Conservation (phyloP, 1,139 yeast genomes). For the Kodamaea anthophila region DNA sequence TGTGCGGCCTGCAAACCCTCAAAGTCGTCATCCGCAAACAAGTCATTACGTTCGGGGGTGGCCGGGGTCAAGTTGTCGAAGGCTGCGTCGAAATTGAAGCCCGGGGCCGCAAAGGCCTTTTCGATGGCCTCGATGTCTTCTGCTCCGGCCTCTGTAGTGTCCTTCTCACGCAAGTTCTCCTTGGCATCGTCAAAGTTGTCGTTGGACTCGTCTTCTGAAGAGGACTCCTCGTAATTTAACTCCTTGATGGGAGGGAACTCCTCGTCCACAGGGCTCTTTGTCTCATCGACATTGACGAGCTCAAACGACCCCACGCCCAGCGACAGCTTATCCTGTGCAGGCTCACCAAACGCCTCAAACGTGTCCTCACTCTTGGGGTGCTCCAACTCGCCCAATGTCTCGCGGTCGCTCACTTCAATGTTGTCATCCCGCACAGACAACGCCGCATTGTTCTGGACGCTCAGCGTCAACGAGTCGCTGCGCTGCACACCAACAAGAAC, state of each 20-base stretch:
- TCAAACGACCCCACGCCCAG: slow-evolving; percentile 36
- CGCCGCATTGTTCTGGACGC: slow-evolving; percentile 89
- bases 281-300: slow-evolving; percentile 47
- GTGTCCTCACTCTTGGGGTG: slow-evolving; percentile 2
- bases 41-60: slow-evolving; percentile 21
- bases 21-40: slow-evolving; percentile 43
- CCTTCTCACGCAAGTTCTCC: slow-evolving; percentile 26
- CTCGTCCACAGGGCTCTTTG: slow-evolving; percentile 11
- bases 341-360: slow-evolving; percentile 9
- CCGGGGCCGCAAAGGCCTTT: slow-evolving; percentile 12
- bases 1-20: slow-evolving; percentile 43
- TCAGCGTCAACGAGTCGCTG: slow-evolving; percentile 80
- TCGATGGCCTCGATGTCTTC: slow-evolving; percentile 1
- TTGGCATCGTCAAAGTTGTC: slow-evolving; percentile 36
- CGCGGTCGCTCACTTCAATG: slow-evolving; percentile 55
- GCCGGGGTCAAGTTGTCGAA: slow-evolving; percentile 39
- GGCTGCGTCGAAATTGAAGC: slow-evolving; percentile 29
- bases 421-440: slow-evolving; percentile 78
- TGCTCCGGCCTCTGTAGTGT: not conserved
- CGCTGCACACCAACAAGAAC: slow-evolving; percentile 43
- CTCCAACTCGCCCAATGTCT: slow-evolving; percentile 38
- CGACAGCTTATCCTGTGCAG: slow-evolving; percentile 34
- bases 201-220: slow-evolving; percentile 36
- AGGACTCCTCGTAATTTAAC: slow-evolving; percentile 53
- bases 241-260: slow-evolving; percentile 75